A percentile compares a stretch with the other conserved stretches of the same genome.
These are phyloP conservation scores for Pseudogymnoascus sp. DNA, from an alignment of 2,329 filamentous ascomycete species.

Conservation along the genomic window DNA sequence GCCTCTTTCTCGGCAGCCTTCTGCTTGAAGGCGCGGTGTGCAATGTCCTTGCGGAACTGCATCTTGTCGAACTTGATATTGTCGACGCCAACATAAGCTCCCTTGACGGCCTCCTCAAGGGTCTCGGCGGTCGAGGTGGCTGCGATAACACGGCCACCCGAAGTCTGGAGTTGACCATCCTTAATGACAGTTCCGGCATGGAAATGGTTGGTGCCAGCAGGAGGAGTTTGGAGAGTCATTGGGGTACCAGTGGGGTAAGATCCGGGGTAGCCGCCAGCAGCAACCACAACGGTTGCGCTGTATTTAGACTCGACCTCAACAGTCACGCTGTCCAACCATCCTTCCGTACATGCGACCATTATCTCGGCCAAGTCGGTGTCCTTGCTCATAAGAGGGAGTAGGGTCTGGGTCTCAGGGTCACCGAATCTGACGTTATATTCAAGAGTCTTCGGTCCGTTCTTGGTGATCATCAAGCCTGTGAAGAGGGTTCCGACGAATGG, in stretches of 20 bases:
- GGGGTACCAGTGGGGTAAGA: constrained; percentile 70
- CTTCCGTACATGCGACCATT: constrained; percentile 75
- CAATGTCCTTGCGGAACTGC: constrained; percentile 79
- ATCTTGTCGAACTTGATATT: constrained; percentile 57
- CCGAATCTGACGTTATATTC: constrained; percentile 94
- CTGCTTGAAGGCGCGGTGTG: constrained; percentile 59
- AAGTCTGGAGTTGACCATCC: constrained; percentile 58
- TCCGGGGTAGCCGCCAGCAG: constrained; percentile 84
- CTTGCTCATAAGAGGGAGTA: constrained; percentile 66
- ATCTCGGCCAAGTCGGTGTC: constrained; percentile 81
- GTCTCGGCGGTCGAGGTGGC: constrained; percentile 71
- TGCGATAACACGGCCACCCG: constrained; percentile 87
- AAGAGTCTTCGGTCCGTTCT: constrained; percentile 68
- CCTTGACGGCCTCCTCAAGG: constrained; percentile 73
- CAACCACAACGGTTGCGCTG: constrained; percentile 88
- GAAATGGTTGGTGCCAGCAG: constrained; percentile 60
- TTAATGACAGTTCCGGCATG: constrained; percentile 77
- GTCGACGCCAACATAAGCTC: constrained; percentile 77
- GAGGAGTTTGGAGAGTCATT: constrained; percentile 42
- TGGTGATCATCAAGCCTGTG: constrained; percentile 90
- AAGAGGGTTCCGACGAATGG: constrained; percentile 71
- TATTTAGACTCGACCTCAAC: constrained; percentile 62
- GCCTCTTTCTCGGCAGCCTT: constrained; percentile 33
- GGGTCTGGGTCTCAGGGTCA: constrained; percentile 83
- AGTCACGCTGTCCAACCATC: constrained; percentile 61